Conservation (phyloP, 495 filamentous ascomycete genomes). For the Aspergillus homomorphus region DNA sequence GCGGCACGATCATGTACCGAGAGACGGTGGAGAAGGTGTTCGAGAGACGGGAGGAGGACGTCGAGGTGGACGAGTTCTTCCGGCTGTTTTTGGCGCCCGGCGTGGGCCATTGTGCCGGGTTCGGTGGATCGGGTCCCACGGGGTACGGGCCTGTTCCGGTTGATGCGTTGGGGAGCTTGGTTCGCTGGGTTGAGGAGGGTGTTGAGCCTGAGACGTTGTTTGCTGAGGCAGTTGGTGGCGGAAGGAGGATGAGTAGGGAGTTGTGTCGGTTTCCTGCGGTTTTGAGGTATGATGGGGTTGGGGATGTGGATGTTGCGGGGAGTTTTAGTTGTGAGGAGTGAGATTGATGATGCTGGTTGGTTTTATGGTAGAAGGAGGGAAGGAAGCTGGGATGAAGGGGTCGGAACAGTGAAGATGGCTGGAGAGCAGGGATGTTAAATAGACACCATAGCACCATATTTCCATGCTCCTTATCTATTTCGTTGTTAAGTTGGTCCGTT, state of each 20-base stretch:
- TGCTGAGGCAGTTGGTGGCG: not conserved
- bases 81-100: conserved; percentile 20
- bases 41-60: not conserved
- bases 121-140: not conserved
- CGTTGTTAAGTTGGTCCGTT: too few relatives aligned
- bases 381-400: too few relatives aligned
- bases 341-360: too few relatives aligned
- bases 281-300: conserved; percentile 1
- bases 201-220: conserved; percentile 22
- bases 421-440: too few relatives aligned
- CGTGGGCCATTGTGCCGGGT: conserved; percentile 21
- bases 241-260: not conserved
- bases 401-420: too few relatives aligned
- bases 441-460: too few relatives aligned
- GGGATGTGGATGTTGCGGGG: not conserved
- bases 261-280: conserved; percentile 1
- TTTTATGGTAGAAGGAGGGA: too few relatives aligned
- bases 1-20: conserved; percentile 21
- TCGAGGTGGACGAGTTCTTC: conserved; percentile 17
- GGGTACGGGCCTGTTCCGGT: conserved; percentile 22
- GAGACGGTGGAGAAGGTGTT: conserved; percentile 11
- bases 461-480: too few relatives aligned
- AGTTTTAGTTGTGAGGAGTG: conserved; percentile 1
- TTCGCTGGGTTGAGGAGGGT: conserved; percentile 42
- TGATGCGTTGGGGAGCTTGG: conserved; percentile 26